Evolutionary conservation across 2,329 filamentous ascomycete genomes (phyloP).

Genomic region (Xylaria sp.): DNA sequence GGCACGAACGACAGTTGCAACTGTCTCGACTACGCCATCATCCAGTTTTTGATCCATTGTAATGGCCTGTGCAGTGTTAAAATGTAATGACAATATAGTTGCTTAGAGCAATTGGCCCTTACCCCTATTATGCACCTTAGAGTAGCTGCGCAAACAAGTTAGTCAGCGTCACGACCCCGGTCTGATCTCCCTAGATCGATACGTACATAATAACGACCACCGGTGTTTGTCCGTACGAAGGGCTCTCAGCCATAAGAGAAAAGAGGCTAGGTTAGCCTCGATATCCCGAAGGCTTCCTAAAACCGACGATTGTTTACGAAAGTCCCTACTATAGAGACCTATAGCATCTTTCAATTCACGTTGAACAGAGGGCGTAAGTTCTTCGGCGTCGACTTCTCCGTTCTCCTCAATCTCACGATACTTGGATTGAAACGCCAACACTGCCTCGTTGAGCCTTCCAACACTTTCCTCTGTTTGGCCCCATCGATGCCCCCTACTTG

Average conservation of each 20-base stretch:
- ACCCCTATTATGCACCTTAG: not conserved
- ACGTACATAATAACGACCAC: not conserved
- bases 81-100: not conserved
- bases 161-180: not conserved
- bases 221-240: not conserved
- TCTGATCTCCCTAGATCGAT: not conserved
- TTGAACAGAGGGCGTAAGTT: not conserved
- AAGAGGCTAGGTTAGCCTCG: not conserved
- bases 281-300: not conserved
- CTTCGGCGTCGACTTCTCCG: not conserved
- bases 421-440: not conserved
- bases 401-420: not conserved
- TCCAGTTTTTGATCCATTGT: not conserved
- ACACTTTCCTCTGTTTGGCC: not conserved
- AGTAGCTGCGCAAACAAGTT: not conserved
- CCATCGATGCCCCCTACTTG: not conserved
- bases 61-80: not conserved
- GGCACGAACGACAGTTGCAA: not conserved
- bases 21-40: not conserved
- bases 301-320: not conserved
- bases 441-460: not conserved
- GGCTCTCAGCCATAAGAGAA: not conserved
- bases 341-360: not conserved
- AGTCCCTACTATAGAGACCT: not conserved
- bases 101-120: not conserved